A percentile compares a stretch with the other conserved stretches of the same genome.
Conservation (phyloP, 805 yeast genomes). For the Citeromyces nyonsensis region DNA sequence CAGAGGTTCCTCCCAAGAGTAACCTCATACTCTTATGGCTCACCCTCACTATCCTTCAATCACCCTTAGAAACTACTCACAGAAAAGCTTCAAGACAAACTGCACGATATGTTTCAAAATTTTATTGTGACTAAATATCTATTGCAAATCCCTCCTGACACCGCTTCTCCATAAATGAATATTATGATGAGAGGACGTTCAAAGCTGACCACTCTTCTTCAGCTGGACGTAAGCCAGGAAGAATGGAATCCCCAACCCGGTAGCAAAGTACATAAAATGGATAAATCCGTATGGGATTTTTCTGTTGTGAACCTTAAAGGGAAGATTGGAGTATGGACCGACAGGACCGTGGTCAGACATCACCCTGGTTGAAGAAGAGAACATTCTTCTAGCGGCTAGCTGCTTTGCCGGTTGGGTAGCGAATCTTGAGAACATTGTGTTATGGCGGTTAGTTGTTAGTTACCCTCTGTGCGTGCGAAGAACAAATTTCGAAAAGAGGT, state of each 20-base stretch:
- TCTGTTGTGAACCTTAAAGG: constrained; percentile 90
- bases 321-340: constrained; percentile 86
- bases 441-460: neutral
- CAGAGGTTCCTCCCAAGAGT: too few relatives aligned
- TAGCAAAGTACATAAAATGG: constrained; percentile 61
- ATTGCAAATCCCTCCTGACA: too few relatives aligned
- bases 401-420: constrained; percentile 8
- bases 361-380: constrained; percentile 37
- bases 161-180: too few relatives aligned
- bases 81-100: too few relatives aligned
- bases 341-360: constrained; percentile 38
- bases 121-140: too few relatives aligned
- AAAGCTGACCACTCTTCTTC: constrained; percentile 66
- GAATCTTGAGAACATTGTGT: constrained; percentile 14
- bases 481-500: constrained; percentile 1
- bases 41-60: too few relatives aligned
- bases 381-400: constrained; percentile 20
- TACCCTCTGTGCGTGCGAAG: neutral
- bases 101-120: too few relatives aligned
- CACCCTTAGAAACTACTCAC: too few relatives aligned
- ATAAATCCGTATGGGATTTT: constrained; percentile 75
- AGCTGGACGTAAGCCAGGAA: constrained; percentile 66
- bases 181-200: constrained; percentile 4
- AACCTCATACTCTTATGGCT: too few relatives aligned
- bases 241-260: constrained; percentile 68